These are phyloP conservation scores for Puccinia polysora DNA, from an alignment of 1,284 basidiomycete species.

Conservation along the genomic window DNA sequence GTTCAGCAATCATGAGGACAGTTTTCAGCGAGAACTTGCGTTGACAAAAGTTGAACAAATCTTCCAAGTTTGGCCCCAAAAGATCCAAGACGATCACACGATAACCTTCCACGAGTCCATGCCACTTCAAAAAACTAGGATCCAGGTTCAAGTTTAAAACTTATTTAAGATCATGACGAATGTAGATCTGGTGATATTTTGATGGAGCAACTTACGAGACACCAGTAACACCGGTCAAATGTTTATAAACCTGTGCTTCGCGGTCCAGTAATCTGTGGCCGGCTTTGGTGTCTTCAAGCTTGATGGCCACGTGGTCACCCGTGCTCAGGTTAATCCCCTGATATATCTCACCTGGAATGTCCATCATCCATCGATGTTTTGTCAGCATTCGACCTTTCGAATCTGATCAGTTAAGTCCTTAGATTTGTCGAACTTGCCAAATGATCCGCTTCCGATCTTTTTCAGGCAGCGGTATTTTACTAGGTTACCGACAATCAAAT, in stretches of 20 bases:
- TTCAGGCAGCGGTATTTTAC: neutral
- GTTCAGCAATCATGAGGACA: constrained; percentile 90
- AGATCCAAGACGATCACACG: constrained; percentile 99
- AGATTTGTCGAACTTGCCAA: neutral
- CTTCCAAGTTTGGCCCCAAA: constrained; percentile 92
- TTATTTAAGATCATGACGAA: constrained; percentile 49
- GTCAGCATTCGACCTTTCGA: too few species aligned
- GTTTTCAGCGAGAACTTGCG: constrained; percentile 98
- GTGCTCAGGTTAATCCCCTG: constrained; percentile 56
- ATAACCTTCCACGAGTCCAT: constrained; percentile 98
- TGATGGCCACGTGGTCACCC: constrained; percentile 99
- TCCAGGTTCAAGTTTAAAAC: neutral
- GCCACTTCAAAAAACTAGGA: constrained; percentile 65
- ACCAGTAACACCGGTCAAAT: constrained; percentile 93
- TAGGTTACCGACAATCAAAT: neutral
- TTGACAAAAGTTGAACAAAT: constrained; percentile 88
- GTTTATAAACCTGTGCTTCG: constrained; percentile 60
- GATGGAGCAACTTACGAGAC: constrained; percentile 99
- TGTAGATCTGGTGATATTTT: too few species aligned
- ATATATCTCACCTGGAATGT: neutral
- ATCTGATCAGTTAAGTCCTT: too few species aligned
- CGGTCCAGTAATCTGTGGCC: constrained; percentile 54
- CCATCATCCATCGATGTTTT: neutral
- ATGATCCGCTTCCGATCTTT: constrained; percentile 12
- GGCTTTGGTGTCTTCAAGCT: constrained; percentile 71